Base-by-base conservation (phyloP, 768 basidiomycete genomes). In the Russula sp. region DNA sequence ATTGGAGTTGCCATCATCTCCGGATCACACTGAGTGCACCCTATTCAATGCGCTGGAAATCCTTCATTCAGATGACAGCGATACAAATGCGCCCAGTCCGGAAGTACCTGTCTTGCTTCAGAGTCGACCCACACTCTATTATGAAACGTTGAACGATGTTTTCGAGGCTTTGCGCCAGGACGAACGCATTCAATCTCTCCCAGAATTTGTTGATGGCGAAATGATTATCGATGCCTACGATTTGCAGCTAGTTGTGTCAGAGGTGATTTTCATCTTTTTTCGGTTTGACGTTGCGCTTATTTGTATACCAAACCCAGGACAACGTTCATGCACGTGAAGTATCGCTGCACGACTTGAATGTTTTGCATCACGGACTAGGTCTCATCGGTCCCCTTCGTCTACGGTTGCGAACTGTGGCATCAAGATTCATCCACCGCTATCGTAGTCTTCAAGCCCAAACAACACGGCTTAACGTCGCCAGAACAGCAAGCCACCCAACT, bases 161-260 rank as follows among this genome's bases (percentile, higher is more conserved):
- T 91, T 91, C 68, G 86, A 86, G 59, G 86, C 85, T 60, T 74
- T 92, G 48, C 86, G 88, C 35, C 79, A 82, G 69, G 87, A 90
- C 60, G 79, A 82, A 53, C 71, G 75, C 59, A 70, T 89, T 35
- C 74, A 76, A 52, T 72, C 75, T 16, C 66, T 83, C 7, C 74
- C 79, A 35, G 78, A 81, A 37, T 71, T 84, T 51, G 69, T 76
- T 22, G 82, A 85, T 50, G 82, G 80, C 57, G 89, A 91, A 73
- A 75, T 92, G 31, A 74, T 84, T 40, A 71, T 92, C 2, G 84
- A 89, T 56, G 87, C 87, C n/a, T 82, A 82, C 66, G 87, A 89
- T 70, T 70, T 92, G 58, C 79, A 84, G 60, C 71, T 92, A 27
- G 72, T 73, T 13, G 75, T 89, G 47, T 82, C 83, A 44, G 89